phyloP scores from a whole-genome alignment of 192 early-diverging fungal genomes.

The Entomortierella beljakovae region DNA sequence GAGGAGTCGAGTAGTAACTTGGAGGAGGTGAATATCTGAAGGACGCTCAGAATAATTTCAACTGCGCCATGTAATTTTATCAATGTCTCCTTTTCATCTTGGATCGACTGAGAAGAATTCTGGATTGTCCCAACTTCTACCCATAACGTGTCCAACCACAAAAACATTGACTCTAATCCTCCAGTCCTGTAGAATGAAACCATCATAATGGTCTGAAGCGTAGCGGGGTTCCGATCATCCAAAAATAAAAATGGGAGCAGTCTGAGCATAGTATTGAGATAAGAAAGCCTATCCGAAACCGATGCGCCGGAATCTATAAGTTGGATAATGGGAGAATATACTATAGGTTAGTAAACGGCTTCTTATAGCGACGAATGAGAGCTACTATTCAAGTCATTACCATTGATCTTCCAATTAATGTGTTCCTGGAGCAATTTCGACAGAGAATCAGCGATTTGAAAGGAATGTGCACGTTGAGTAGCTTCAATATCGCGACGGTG shows the following conservation, averaged over 20 bases:
- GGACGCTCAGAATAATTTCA: slow-evolving; percentile 68
- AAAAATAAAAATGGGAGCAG: slow-evolving; percentile 67
- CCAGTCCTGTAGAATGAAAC: slow-evolving; percentile 69
- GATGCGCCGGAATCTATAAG: slow-evolving; percentile 12
- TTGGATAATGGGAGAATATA: no score
- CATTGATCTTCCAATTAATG: slow-evolving; percentile 57
- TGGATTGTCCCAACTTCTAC: slow-evolving; percentile 46
- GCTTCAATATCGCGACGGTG: slow-evolving; percentile 64
- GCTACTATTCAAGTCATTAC: no score
- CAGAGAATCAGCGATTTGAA: slow-evolving; percentile 70
- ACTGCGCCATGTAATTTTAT: slow-evolving; percentile 58
- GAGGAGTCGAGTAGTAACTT: slow-evolving; percentile 83
- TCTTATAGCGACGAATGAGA: no score
- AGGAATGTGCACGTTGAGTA: slow-evolving; percentile 60
- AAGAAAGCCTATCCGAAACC: slow-evolving; percentile 62
- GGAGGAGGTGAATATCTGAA: slow-evolving; percentile 76
- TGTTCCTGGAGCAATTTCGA: slow-evolving; percentile 64
- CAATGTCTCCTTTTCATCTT: slow-evolving; percentile 58
- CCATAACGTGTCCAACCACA: slow-evolving; percentile 63
- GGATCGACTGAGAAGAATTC: slow-evolving; percentile 12
- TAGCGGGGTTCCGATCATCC: slow-evolving; percentile 68
- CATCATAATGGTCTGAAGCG: slow-evolving; percentile 71
- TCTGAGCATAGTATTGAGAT: slow-evolving; percentile 66
- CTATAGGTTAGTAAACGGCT: no score
- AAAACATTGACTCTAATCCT: slow-evolving; percentile 64